Conservation (phyloP, 208 protist species). For the Crithidia brevicula region DNA sequence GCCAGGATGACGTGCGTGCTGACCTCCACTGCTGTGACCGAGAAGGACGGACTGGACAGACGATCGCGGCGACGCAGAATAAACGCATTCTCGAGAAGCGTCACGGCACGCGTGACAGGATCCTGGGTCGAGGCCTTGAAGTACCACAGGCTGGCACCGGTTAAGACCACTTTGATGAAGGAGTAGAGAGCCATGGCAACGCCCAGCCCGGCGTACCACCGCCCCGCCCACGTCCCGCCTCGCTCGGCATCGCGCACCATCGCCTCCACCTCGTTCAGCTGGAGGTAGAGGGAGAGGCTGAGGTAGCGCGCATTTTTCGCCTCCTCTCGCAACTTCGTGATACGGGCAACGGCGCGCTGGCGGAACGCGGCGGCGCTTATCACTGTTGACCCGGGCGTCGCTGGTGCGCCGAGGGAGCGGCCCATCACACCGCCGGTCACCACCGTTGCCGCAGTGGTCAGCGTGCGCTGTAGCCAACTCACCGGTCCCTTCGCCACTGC, state of each 20-base stretch:
- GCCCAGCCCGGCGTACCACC: conserved; percentile 51
- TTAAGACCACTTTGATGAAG: conserved; percentile 48
- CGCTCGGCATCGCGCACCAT: conserved; percentile 59
- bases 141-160: conserved; percentile 44
- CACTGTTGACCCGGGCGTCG: conserved; percentile 12
- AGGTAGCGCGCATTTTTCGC: conserved; percentile 52
- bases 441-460: conserved; percentile 16
- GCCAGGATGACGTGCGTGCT: conserved; percentile 40
- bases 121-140: conserved; percentile 51
- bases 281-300: conserved; percentile 67
- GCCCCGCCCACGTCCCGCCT: conserved; percentile 49
- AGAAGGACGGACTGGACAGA: conserved; percentile 14
- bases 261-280: conserved; percentile 62
- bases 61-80: conserved; percentile 27
- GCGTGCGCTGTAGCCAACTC: conserved; percentile 22
- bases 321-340: conserved; percentile 50
- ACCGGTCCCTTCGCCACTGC: conserved; percentile 1
- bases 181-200: conserved; percentile 64
- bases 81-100: conserved; percentile 45
- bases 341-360: conserved; percentile 19
- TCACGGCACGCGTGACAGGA: conserved; percentile 53
- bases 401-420: background rate
- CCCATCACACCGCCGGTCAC: conserved; percentile 6
- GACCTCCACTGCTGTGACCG: conserved; percentile 33
- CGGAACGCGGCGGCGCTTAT: conserved; percentile 27